A percentile compares a stretch with the other conserved stretches of the same genome.
These are phyloP conservation scores for Iris pallida DNA, from an alignment of 116 monocot genomes.

Conservation along the genomic window DNA sequence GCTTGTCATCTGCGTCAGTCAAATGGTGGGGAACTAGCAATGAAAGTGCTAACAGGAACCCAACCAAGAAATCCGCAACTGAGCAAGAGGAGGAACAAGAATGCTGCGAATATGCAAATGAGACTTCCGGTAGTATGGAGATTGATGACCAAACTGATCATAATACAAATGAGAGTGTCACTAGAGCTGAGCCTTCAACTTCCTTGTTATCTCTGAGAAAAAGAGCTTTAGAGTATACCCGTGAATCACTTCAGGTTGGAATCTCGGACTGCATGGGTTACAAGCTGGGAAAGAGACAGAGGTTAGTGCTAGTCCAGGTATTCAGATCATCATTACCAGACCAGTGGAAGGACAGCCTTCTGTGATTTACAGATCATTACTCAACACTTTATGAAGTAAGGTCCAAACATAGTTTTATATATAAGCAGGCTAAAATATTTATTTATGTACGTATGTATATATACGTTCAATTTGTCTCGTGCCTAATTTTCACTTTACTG, in stretches of 20 bases:
- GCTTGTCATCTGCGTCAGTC: conserved; percentile 39
- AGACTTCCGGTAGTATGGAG: conserved; percentile 1
- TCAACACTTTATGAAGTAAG: not conserved
- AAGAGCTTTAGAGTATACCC: conserved; percentile 35
- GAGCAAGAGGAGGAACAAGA: conserved; percentile 17
- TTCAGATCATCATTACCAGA: conserved; percentile 45
- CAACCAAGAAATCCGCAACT: conserved; percentile 4
- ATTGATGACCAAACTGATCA: conserved; percentile 18
- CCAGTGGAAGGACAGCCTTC: conserved; percentile 24
- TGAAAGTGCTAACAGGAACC: conserved; percentile 2
- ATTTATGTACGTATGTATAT: too few species aligned
- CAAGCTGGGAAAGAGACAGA: conserved; percentile 47
- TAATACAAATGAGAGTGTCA: conserved; percentile 5
- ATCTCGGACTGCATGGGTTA: conserved; percentile 4
- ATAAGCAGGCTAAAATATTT: too few species aligned
- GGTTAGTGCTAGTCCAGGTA: conserved; percentile 32
- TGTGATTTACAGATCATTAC: not conserved
- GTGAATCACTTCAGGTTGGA: conserved; percentile 33
- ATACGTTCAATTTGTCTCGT: too few species aligned
- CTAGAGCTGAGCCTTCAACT: conserved; percentile 17
- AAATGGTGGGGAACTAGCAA: conserved; percentile 62
- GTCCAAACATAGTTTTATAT: not conserved
- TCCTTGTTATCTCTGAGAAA: conserved; percentile 45
- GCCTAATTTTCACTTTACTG: too few species aligned
- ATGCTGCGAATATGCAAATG: conserved; percentile 12